Conservation (phyloP, 2,329 filamentous ascomycete species). For the Hymenoscyphus repandus region DNA sequence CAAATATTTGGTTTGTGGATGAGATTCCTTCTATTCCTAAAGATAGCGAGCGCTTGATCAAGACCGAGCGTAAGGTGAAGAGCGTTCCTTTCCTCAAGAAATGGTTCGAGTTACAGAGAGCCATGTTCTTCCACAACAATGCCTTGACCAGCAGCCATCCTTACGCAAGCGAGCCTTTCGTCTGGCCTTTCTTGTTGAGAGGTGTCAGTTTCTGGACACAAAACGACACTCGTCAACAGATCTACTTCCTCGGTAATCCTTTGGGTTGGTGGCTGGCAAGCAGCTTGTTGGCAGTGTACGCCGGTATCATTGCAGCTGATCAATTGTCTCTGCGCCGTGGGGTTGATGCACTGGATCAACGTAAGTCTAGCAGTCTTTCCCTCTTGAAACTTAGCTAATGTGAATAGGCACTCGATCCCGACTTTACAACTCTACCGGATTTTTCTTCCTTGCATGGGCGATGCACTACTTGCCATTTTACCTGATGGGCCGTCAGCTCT, state of each 20-base stretch:
- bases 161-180: conserved; percentile 89
- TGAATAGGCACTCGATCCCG: conserved; percentile 74
- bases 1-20: conserved; percentile 92
- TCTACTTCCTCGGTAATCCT: conserved; percentile 97
- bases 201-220: conserved; percentile 99
- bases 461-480: conserved; percentile 97
- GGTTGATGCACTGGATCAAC: conserved; percentile 85
- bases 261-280: conserved; percentile 96
- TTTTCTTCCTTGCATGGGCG: conserved; percentile 98
- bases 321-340: conserved; percentile 90
- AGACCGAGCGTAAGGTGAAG: conserved; percentile 75
- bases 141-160: conserved; percentile 95
- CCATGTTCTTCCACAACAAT: conserved; percentile 99
- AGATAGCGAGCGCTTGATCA: conserved; percentile 66
- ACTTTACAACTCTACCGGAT: conserved; percentile 96
- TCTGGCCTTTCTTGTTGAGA: conserved; percentile 95
- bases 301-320: conserved; percentile 85
- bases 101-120: conserved; percentile 92
- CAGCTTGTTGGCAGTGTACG: conserved; percentile 87
- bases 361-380: conserved; percentile 54
- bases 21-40: conserved; percentile 75
- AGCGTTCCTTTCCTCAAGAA: conserved; percentile 83
- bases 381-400: not conserved
- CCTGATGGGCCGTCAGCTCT: conserved; percentile 96
- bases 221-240: conserved; percentile 89